Conservation (phyloP, 495 filamentous ascomycete genomes). For the Hypoxylon subgilvum region DNA sequence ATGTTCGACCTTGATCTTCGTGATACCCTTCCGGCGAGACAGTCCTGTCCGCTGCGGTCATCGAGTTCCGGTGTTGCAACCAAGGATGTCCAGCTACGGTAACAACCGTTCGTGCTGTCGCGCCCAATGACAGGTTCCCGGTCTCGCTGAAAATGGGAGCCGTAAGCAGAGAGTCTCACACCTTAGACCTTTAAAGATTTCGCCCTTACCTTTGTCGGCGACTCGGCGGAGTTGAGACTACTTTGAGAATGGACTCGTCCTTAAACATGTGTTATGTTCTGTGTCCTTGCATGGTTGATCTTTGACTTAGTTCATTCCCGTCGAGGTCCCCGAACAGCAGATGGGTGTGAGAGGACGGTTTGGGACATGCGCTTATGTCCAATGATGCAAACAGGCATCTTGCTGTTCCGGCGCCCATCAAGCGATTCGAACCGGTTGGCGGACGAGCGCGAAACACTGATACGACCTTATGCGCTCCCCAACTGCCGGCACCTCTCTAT, state of each 20-base stretch:
- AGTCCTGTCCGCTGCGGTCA: slow-evolving; percentile 16
- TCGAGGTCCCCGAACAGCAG: slow-evolving; percentile 8
- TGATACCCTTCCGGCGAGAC: slow-evolving; percentile 22
- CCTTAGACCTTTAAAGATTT: slow-evolving; percentile 24
- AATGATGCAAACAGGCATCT: slow-evolving; percentile 39
- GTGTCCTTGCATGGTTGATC: slow-evolving; percentile 35
- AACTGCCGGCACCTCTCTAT: slow-evolving; percentile 31
- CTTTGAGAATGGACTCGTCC: slow-evolving; percentile 25
- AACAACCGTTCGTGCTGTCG: slow-evolving; percentile 27
- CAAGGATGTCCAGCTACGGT: slow-evolving; percentile 29
- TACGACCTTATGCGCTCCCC: slow-evolving; percentile 31
- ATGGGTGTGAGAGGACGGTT: slow-evolving; percentile 24
- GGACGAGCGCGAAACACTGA: slow-evolving; percentile 36
- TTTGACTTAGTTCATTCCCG: slow-evolving; percentile 25
- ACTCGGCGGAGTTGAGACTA: slow-evolving; percentile 22
- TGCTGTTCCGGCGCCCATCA: slow-evolving; percentile 22
- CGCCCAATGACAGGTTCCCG: slow-evolving; percentile 21
- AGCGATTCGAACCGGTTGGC: slow-evolving; percentile 33
- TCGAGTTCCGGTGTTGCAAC: slow-evolving; percentile 21
- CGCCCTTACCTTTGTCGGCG: slow-evolving; percentile 29
- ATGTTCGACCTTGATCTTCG: slow-evolving; percentile 13
- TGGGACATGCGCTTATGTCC: slow-evolving; percentile 35
- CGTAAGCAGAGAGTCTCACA: slow-evolving; percentile 34
- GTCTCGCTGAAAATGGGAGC: slow-evolving; percentile 29
- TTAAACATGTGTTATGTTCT: slow-evolving; percentile 15